These are phyloP conservation scores for Aspergillus brunneoviolaceus DNA, from an alignment of 2,329 filamentous ascomycete genomes.

Conservation along the genomic window DNA sequence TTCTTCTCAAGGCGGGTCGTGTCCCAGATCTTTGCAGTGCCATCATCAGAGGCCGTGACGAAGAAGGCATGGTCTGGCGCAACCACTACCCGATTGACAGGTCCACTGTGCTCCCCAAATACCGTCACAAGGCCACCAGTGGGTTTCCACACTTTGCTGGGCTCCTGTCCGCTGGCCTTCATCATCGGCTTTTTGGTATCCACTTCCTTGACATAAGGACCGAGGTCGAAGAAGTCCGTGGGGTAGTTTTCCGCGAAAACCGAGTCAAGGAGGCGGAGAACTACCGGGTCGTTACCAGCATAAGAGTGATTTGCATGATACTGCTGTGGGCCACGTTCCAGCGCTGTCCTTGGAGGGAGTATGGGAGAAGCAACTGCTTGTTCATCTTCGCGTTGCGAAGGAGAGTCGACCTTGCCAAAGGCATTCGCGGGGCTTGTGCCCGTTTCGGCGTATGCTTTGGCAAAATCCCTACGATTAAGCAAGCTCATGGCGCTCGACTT, in stretches of 20 bases:
- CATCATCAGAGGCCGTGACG: conserved; percentile 88
- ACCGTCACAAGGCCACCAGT: conserved; percentile 80
- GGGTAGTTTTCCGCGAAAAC: conserved; percentile 72
- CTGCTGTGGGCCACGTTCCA: conserved; percentile 37
- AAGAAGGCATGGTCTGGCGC: conserved; percentile 94
- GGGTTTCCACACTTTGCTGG: conserved; percentile 73
- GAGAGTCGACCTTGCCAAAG: conserved; percentile 62
- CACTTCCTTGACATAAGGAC: conserved; percentile 73
- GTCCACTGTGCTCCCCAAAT: conserved; percentile 80
- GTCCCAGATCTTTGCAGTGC: conserved; percentile 91
- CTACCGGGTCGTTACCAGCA: conserved; percentile 68
- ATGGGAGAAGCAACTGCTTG: conserved; percentile 40
- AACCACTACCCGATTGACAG: conserved; percentile 76
- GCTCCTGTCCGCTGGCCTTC: conserved; percentile 53
- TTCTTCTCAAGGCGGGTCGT: conserved; percentile 86
- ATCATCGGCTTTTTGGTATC: conserved; percentile 55
- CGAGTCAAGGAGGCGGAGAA: conserved; percentile 69
- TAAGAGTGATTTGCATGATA: conserved; percentile 76
- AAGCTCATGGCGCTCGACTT: conserved; percentile 61
- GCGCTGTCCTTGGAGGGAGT: conserved; percentile 32
- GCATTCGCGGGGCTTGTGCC: conserved; percentile 63
- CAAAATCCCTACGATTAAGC: conserved; percentile 56
- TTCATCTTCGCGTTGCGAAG: conserved; percentile 41
- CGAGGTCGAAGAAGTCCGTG: conserved; percentile 64
- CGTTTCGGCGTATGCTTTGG: conserved; percentile 65